phyloP scores from a whole-genome alignment of 129 eudicot genomes.

The Flaveria robusta region DNA sequence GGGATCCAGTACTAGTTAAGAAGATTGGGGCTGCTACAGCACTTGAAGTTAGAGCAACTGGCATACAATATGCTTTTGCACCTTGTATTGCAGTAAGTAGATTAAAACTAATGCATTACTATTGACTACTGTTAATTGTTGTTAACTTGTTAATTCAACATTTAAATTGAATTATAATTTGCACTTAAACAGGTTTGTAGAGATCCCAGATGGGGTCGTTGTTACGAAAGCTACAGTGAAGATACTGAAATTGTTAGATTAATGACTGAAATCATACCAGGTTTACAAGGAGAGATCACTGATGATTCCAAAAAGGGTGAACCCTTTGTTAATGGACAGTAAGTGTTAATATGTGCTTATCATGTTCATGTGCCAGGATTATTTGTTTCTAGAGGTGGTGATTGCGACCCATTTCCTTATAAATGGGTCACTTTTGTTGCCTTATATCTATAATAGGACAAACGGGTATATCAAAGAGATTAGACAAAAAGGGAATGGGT shows the following conservation, averaged over 20 bases:
- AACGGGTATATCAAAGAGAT: not conserved
- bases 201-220: conserved; percentile 63
- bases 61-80: conserved; percentile 70
- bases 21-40: conserved; percentile 90
- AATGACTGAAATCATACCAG: conserved; percentile 45
- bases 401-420: not conserved
- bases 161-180: not conserved
- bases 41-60: conserved; percentile 81
- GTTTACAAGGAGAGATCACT: conserved; percentile 37
- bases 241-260: conserved; percentile 41
- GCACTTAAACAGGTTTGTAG: conserved; percentile 47
- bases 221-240: conserved; percentile 57
- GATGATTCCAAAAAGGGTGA: conserved; percentile 20
- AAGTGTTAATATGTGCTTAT: conserved; percentile 14
- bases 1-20: conserved; percentile 71
- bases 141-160: not conserved
- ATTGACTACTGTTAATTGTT: not conserved
- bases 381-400: not conserved
- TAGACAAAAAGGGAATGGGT: not conserved
- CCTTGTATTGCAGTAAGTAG: conserved; percentile 73
- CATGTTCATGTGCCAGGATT: not conserved
- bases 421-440: not conserved
- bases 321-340: conserved; percentile 34
- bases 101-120: not conserved
- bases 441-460: not conserved